Percentiles rank a stretch among this genome's conserved stretches.
These are phyloP conservation scores for Pichia sp. DNA, from an alignment of 1,139 yeast species.

Conservation along the genomic window DNA sequence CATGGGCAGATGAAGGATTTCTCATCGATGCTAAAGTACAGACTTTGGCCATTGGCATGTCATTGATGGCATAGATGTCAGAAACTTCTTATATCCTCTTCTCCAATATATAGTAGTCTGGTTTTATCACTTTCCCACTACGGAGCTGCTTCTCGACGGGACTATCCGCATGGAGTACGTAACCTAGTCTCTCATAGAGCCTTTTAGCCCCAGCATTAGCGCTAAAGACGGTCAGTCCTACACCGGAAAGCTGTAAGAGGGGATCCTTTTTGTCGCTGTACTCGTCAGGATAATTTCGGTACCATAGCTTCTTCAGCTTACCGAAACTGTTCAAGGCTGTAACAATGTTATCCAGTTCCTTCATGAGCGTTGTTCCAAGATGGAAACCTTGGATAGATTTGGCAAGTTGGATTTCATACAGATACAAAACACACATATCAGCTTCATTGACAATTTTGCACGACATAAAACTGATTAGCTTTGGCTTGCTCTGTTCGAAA, in stretches of 20 bases:
- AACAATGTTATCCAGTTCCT: slow-evolving; percentile 29
- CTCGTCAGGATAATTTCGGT: slow-evolving; percentile 3
- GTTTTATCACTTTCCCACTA: slow-evolving; percentile 33
- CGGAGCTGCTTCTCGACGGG: slow-evolving; percentile 32
- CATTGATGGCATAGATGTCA: background rate
- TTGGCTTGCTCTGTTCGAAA: no score
- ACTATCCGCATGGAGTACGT: slow-evolving; percentile 6
- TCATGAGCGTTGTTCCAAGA: slow-evolving; percentile 31
- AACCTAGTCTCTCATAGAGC: slow-evolving; percentile 33
- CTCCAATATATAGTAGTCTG: slow-evolving; percentile 34
- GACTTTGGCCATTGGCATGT: slow-evolving; percentile 68
- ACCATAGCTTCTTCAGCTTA: slow-evolving; percentile 11
- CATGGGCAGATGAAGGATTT: slow-evolving; percentile 57
- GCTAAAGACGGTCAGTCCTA: slow-evolving; percentile 46
- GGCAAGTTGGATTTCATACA: slow-evolving; percentile 41
- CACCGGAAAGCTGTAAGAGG: slow-evolving; percentile 22
- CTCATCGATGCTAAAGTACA: slow-evolving; percentile 81
- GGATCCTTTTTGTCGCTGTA: slow-evolving; percentile 4
- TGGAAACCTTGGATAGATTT: slow-evolving; percentile 27
- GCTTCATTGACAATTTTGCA: slow-evolving; percentile 27
- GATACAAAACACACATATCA: slow-evolving; percentile 32
- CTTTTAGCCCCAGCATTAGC: slow-evolving; percentile 34
- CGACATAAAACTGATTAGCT: slow-evolving; percentile 13
- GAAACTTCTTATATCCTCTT: background rate
- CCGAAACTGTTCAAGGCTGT: slow-evolving; percentile 13